Evolutionary conservation across 768 basidiomycete species (phyloP).

Genomic region (Kwoniella heveanensis): DNA sequence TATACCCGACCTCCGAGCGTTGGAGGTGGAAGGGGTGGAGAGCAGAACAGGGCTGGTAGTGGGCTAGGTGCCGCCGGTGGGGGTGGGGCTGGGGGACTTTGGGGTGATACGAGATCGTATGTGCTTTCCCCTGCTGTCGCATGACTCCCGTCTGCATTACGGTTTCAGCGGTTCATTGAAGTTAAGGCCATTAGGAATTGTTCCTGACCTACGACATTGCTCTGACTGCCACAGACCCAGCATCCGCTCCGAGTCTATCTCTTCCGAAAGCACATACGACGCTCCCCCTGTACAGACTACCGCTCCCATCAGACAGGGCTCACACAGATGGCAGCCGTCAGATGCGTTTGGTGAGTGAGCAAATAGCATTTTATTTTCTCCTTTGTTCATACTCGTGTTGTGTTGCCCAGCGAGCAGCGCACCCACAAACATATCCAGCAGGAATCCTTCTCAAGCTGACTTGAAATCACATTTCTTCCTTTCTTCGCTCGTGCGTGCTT

Average conservation of each 20-base stretch:
- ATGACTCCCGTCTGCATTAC: too few species aligned
- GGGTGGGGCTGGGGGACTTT: constrained; percentile 24
- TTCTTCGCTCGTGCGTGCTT: not conserved
- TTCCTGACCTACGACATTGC: too few species aligned
- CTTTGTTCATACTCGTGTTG: too few species aligned
- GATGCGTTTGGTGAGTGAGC: constrained; percentile 52
- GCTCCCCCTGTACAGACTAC: constrained; percentile 22
- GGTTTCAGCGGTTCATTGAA: too few species aligned
- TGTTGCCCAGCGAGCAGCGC: too few species aligned
- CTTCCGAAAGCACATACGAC: constrained; percentile 34
- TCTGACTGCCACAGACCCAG: constrained; percentile 9
- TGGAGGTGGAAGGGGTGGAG: constrained; percentile 42
- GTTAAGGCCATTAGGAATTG: too few species aligned
- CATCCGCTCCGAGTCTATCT: constrained; percentile 36
- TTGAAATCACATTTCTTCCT: too few species aligned
- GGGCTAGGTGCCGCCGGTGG: not conserved
- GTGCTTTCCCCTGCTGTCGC: too few species aligned
- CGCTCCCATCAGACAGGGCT: constrained; percentile 30
- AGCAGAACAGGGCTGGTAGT: constrained; percentile 40
- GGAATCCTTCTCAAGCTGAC: too few species aligned
- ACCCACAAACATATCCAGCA: too few species aligned
- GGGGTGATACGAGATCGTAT: constrained; percentile 31
- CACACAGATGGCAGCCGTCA: constrained; percentile 49
- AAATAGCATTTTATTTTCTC: too few species aligned
- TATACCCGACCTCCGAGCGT: constrained; percentile 17